Base-by-base conservation (phyloP, 768 basidiomycete species). In the Phanerodontia chrysosporium region DNA sequence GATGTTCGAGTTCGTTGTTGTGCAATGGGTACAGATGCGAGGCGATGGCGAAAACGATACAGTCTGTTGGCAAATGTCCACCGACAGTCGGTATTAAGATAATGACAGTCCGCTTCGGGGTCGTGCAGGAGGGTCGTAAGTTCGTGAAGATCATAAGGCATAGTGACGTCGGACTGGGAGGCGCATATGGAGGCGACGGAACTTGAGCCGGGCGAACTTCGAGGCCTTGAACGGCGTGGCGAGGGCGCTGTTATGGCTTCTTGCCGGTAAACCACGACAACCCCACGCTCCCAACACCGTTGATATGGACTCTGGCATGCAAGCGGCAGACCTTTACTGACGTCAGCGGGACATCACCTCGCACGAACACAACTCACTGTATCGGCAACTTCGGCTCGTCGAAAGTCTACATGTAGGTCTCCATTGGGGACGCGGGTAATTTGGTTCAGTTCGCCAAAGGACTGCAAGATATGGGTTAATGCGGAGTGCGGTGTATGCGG, bases 401-500 rank as follows among this genome's bases (percentile, higher is more conserved):
- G 80, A 66, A 90, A 92, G 65, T 86, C 83, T 51, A 92, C 78
- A 65, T 89, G 84, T n/a, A 91, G 72, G 70, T 92, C 89, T 45
- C 86, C 87, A 62, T 89, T 90, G 51, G 85, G 85, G 78, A 87
- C 83, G 52, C 89, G 77, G 36, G 77, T 80, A 67, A 92, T 89
- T 62, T 85, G 83, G 63, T 81, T 84, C 12, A 92, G 72, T 72
- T 89, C 88, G 44, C 90, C 90, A 71, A 92, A 92, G 63, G 77
- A 83, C 88, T 89, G 59, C 13, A 6, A 55, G 28, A 10, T 16
- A 22, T 4, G 21, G 22, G 24, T 42, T 9, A 21, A 46, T 48
- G 18, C 25, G 10, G n/a, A 30, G 22, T 13, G 9, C 55, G 32
- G 39, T 29, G n/a, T 22, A 27, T 25, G 16, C 6, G 16, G 10